Conservation (phyloP, 306 rosid species). For the Abrus pulchellus region DNA sequence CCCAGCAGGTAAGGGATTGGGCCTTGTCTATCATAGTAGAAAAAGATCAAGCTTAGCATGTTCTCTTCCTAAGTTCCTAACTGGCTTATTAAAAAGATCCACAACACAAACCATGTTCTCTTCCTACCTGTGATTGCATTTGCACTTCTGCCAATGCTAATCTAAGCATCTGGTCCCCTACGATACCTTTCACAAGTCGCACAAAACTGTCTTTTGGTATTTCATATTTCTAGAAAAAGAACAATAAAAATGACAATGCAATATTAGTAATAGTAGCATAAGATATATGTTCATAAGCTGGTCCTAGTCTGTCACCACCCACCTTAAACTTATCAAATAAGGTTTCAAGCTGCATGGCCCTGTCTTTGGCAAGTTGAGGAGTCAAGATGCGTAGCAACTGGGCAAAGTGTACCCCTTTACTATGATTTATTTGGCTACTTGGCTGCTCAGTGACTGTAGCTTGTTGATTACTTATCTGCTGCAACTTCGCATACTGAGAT, state of each 20-base stretch:
- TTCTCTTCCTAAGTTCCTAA: not conserved
- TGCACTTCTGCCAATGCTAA: constrained; percentile 72
- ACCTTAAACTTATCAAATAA: constrained; percentile 7
- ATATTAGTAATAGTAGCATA: not conserved
- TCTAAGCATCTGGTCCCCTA: constrained; percentile 88
- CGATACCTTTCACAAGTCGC: constrained; percentile 75
- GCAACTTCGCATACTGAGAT: constrained; percentile 80
- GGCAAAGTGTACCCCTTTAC: constrained; percentile 79
- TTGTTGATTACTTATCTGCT: constrained; percentile 91
- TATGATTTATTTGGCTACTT: constrained; percentile 57
- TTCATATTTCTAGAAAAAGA: constrained; percentile 66
- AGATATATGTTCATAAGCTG: constrained; percentile 19
- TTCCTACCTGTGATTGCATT: constrained; percentile 73
- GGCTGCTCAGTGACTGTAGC: constrained; percentile 68
- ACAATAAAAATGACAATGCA: not conserved
- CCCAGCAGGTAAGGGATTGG: constrained; percentile 60
- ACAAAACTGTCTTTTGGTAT: constrained; percentile 77
- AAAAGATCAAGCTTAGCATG: constrained; percentile 23
- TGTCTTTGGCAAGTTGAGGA: constrained; percentile 34
- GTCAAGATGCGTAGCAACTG: constrained; percentile 61
- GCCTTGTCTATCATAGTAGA: constrained; percentile 32
- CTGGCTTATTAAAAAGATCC: not conserved
- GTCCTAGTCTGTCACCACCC: not conserved
- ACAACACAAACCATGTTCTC: constrained; percentile 34
- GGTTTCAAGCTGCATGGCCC: constrained; percentile 36